Conservation (phyloP, 2,329 filamentous ascomycete genomes). For the Monascus ruber region DNA sequence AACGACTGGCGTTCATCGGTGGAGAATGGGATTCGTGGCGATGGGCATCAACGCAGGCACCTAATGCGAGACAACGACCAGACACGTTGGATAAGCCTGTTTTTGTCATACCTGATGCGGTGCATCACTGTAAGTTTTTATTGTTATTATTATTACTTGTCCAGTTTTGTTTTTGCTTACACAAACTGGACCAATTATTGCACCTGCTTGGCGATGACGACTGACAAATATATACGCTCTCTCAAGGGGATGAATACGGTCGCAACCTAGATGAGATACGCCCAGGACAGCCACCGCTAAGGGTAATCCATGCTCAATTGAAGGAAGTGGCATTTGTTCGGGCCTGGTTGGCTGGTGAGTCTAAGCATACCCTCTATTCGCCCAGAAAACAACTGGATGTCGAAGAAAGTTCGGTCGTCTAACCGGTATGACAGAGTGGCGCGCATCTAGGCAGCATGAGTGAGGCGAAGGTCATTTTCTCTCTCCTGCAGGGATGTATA, state of each 20-base stretch:
- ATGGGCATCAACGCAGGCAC: neutral
- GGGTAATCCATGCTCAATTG: neutral
- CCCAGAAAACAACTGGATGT: too few relatives aligned
- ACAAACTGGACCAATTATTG: too few relatives aligned
- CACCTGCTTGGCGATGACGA: neutral
- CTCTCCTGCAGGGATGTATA: too few relatives aligned
- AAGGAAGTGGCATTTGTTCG: neutral
- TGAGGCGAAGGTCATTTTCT: too few relatives aligned
- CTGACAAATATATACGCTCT: neutral
- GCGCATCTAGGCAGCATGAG: too few relatives aligned
- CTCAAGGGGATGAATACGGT: neutral
- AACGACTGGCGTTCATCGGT: constrained; percentile 65
- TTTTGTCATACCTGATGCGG: neutral
- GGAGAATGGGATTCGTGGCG: constrained; percentile 74
- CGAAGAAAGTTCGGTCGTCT: too few relatives aligned
- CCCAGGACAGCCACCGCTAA: neutral
- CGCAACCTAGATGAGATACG: neutral
- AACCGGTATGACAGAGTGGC: too few relatives aligned
- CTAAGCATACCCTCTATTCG: neutral
- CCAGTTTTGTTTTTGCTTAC: too few relatives aligned
- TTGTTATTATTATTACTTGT: neutral
- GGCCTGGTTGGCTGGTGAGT: neutral
- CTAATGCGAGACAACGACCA: neutral
- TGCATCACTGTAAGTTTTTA: neutral
- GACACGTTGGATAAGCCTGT: neutral